A percentile compares a stretch with the other conserved stretches of the same genome.
Conservation (phyloP, 1,284 basidiomycete species). For the Bjerkandera adusta region DNA sequence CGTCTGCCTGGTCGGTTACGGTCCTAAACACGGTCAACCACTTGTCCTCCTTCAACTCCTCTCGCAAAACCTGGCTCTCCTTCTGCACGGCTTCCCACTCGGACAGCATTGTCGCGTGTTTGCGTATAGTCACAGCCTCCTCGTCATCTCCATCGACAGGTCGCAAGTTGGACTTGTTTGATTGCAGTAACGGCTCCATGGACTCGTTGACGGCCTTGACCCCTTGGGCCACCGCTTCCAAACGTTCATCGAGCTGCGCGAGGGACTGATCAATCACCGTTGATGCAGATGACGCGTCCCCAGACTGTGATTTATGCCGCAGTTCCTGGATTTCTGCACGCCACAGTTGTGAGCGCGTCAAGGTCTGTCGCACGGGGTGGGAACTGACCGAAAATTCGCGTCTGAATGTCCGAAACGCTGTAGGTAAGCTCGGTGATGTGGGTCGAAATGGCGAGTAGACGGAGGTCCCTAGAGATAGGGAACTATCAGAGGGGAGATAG, state of each 20-base stretch:
- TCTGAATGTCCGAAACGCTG: slow-evolving; percentile 81
- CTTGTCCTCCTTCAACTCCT: slow-evolving; percentile 94
- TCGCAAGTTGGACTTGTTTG: slow-evolving; percentile 47
- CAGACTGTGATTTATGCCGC: slow-evolving; percentile 73
- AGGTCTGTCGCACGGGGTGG: slow-evolving; percentile 8
- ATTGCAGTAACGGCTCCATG: slow-evolving; percentile 54
- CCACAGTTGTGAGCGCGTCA: slow-evolving; percentile 7
- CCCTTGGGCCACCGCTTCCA: slow-evolving; percentile 71
- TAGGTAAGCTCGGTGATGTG: slow-evolving; percentile 82
- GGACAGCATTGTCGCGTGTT: slow-evolving; percentile 61
- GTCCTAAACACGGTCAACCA: slow-evolving; percentile 95
- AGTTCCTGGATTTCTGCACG: slow-evolving; percentile 78
- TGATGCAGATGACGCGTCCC: slow-evolving; percentile 55
- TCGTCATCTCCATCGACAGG: slow-evolving; percentile 38
- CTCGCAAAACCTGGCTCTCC: slow-evolving; percentile 79
- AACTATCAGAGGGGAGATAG: slow-evolving; percentile 2
- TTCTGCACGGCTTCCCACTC: slow-evolving; percentile 83
- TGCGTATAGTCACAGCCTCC: slow-evolving; percentile 57
- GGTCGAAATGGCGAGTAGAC: slow-evolving; percentile 72
- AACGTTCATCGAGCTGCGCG: slow-evolving; percentile 73
- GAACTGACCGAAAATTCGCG: slow-evolving; percentile 76
- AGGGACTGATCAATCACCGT: slow-evolving; percentile 78
- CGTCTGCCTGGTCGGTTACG: slow-evolving; percentile 89
- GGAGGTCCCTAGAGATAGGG: slow-evolving; percentile 54
- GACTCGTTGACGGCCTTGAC: slow-evolving; percentile 65